Base-by-base conservation (phyloP, 345 rosid species). In the Trapa bicornis region DNA sequence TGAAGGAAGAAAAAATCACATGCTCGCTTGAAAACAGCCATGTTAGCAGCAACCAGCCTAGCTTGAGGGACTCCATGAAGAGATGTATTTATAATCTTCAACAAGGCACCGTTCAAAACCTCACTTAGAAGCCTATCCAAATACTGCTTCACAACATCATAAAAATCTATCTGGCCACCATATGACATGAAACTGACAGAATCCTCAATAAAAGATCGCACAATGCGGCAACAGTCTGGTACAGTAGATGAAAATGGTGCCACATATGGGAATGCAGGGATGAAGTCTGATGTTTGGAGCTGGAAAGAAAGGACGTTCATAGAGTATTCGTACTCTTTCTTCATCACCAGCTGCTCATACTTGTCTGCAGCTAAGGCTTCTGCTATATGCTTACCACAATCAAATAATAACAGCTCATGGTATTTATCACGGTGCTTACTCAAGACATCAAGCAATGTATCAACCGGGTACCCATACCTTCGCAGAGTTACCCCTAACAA, bases 301-400 rank as follows among this genome's bases (percentile, higher is more conserved):
- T 93, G 98, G 74, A 93, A 93, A 1, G 98, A 93, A 62, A 93
- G 96, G 73, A 93, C 96, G 81, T 93, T 88, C 98, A 93, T 93
- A 1, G 96, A 87, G 70, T 93, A 93, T 63, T 93, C 98, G 66
- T 90, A 93, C 66, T 93, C 98, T 78, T 81, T 93, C 92, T 84
- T 93, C 98, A 93, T 93, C 80, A 93, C 65, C 97, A 93, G 87
- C 79, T 93, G 98, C 81, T 90, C 97, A 78, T 90, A 88, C 78
- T 86, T 93, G 80, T 93, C 98, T 3, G 94, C 97, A n/a, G 91
- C 76, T 0, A 93, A 90, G 0, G 92, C 98, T 76, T 93, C 97
- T 2, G 89, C 73, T 72, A 91, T 88, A 86, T 93, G 97, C 72
- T 86, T 93, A 10, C 92, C 81, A 37, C 98, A 93, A 81, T 93